Conservation (phyloP, 768 basidiomycete genomes). For the Mycena filopes region DNA sequence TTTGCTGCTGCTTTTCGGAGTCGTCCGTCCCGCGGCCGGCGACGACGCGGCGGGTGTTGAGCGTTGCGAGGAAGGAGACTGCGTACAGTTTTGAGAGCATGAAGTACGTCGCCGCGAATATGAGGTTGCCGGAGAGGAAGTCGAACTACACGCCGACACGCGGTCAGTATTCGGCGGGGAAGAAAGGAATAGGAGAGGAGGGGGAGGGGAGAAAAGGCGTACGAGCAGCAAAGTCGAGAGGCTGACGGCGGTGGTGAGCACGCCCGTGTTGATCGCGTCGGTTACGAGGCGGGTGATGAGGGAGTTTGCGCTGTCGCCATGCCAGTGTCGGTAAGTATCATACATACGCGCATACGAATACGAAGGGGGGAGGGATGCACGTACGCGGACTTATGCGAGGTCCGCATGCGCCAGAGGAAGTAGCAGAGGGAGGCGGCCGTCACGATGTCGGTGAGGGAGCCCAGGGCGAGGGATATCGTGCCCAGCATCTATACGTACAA, state of each 20-base stretch:
- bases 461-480: conserved; percentile 60
- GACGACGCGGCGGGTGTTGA: conserved; percentile 68
- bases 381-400: conserved; percentile 60
- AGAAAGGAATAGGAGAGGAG: too few relatives aligned
- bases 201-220: conserved; percentile 40
- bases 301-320: conserved; percentile 60
- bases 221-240: conserved; percentile 66
- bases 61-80: conserved; percentile 69
- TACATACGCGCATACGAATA: too few relatives aligned
- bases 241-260: conserved; percentile 63
- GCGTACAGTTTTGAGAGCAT: conserved; percentile 69
- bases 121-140: conserved; percentile 61
- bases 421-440: conserved; percentile 67
- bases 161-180: neutral
- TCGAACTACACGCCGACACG: conserved; percentile 58
- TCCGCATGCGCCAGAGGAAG: conserved; percentile 68
- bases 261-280: conserved; percentile 76
- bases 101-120: conserved; percentile 72
- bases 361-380: too few relatives aligned
- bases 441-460: conserved; percentile 67
- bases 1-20: conserved; percentile 39
- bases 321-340: neutral
- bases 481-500: conserved; percentile 69
- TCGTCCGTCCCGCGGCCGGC: conserved; percentile 67
- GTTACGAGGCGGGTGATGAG: conserved; percentile 65